Evolutionary conservation across 176 grass and related monocot genomes (phyloP), one percentile per base, ranked within the genome.

Genomic region (Triticum turgidum): DNA sequence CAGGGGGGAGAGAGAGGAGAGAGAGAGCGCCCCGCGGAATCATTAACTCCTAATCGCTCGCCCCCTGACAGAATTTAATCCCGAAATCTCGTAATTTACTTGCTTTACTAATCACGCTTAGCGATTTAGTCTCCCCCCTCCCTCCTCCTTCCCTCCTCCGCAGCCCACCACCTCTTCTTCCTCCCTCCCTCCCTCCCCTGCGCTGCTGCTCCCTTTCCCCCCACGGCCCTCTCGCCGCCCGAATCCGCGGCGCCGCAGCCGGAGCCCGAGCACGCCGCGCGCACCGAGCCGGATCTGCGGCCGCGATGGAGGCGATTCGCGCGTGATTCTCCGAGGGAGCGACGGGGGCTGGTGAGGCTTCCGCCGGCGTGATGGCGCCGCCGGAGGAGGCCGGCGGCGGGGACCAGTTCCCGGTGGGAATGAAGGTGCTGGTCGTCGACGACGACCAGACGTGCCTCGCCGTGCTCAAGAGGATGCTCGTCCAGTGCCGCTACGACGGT

Each of bases 371-470:
- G 51, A 90, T 92, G 89, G 94, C 91, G 72, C 74, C 76, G 85
- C 80, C 61, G 54, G 87, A 82, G 24, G 86, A 89, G 32, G 86
- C 68, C 15, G 90, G 86, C 13, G 91, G 78, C 79, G 64, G 15
- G 66, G 89, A 92, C 45, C 73, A 76, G 47, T 98, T 98, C 82
- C 97, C 97, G 38, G 90, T 86, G 77, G 97, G 97, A 71, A 85
- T 99, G 94, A 95, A 92, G 89, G 88, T 99, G 64, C 89, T 99
- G 30, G 92, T 99, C 30, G 97, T 99, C 24, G 97, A 99, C 70
- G 97, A 99, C 52, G 97, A 99, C 91, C 62, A 78, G 49, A 96
- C 85, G 24, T 96, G 94, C 67, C 90, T 99, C 79, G 9, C 74
- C 32, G 86, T 99, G 58, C 90, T 99, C 77, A 84, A 99, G 70